Base-by-base conservation (phyloP, 176 grass and related monocot species). In the Saccharum spontaneum region DNA sequence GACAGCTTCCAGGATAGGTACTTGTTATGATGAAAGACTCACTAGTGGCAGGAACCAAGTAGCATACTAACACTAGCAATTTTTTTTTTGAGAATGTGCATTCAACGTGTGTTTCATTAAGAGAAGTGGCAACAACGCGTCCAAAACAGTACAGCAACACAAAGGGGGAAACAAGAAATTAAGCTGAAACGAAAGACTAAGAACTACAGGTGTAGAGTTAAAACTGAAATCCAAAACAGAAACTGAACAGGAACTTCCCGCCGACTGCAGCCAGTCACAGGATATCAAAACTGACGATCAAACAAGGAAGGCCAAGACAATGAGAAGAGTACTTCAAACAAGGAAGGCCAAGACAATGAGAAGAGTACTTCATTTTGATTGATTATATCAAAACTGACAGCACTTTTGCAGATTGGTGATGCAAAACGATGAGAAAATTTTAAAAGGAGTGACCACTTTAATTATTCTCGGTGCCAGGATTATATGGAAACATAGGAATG, bases 21-120 rank as follows among this genome's bases (percentile, higher is more conserved):
- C 39, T 64, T 46, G 2, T 45, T 79, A 79, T 79, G 60, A 65
- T 66, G 8, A 31, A 66, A 79, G 77, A 44, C 46, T 23, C 39
- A 65, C 61, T 26, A 46, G 24, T 45, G 23, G 24, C 34, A 26
- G 54, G 54, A 79, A 46, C 15, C 57, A 43, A 43, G 36, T 63
- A 4, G 59, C 15, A 5, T 64, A 64, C n/a, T 64, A 79, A 23
- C 39, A 64, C 23, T 64, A 64, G 9, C 37, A 44, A 39, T 61
- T 55, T 7, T 28, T 7, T 28, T 50, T 55, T 20, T 55, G 17
- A 55, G 17, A 55, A 55, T 55, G 50, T 55, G 50, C 17, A 55
- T 20, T 55, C 17, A 17, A 55, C 1, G 6, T 20, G 6, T 55
- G 17, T 55, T 55, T 55, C 50, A 20, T 17, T 18, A 52, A 52